Percentiles rank a stretch among this genome's conserved stretches.
phyloP scores from a whole-genome alignment of 352 stramenopile genomes.

The Pythium plurisporium region DNA sequence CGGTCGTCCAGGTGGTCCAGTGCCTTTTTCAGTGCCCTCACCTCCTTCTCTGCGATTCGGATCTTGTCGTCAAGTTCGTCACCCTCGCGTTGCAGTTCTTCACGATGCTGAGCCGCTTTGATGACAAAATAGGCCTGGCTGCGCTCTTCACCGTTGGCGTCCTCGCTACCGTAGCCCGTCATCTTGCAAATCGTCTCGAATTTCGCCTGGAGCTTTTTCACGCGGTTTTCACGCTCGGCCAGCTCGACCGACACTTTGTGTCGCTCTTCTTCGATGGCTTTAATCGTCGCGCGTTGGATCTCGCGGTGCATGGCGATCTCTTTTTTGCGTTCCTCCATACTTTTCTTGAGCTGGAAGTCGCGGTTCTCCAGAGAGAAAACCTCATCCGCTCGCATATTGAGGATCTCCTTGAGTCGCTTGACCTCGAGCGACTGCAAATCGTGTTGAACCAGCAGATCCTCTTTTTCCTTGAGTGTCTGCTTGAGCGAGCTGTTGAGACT shows the following conservation, averaged over 20 bases:
- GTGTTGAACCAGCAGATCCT: constrained; percentile 92
- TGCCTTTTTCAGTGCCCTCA: constrained; percentile 91
- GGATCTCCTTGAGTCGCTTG: constrained; percentile 82
- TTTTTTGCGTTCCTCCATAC: constrained; percentile 92
- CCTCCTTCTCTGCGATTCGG: constrained; percentile 89
- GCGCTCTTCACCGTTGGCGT: constrained; percentile 68
- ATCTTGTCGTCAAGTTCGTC: constrained; percentile 96
- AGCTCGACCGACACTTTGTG: constrained; percentile 92
- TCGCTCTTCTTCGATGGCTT: constrained; percentile 89
- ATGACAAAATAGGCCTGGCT: constrained; percentile 96
- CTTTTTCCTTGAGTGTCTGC: constrained; percentile 77
- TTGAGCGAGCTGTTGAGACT: constrained; percentile 84
- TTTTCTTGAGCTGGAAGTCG: constrained; percentile 91
- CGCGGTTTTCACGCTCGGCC: constrained; percentile 74
- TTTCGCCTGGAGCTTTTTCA: constrained; percentile 92
- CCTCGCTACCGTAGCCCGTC: constrained; percentile 57
- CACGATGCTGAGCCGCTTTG: constrained; percentile 90
- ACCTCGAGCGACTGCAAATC: constrained; percentile 94
- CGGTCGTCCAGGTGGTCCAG: constrained; percentile 88
- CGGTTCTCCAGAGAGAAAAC: constrained; percentile 94
- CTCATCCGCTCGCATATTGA: constrained; percentile 87
- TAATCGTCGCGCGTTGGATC: constrained; percentile 86
- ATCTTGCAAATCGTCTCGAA: constrained; percentile 90
- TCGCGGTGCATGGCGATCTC: constrained; percentile 88
- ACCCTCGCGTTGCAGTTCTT: constrained; percentile 94